Evolutionary conservation across 768 basidiomycete genomes (phyloP).

Genomic region (Xerocomellus amylosporus): DNA sequence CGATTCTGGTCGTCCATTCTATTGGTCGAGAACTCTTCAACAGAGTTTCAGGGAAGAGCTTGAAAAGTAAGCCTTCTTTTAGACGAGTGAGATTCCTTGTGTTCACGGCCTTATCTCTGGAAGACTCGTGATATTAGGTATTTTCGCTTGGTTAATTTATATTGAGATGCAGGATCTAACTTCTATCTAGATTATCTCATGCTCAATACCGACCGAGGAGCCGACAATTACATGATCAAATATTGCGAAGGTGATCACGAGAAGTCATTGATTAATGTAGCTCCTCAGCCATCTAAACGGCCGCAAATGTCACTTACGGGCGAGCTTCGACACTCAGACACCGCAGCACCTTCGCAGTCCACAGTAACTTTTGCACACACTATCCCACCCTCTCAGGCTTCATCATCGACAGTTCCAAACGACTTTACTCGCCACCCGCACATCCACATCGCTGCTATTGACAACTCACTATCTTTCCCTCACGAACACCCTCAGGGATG

Average conservation of each 20-base stretch:
- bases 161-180: constrained; percentile 2
- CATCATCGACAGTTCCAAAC: constrained; percentile 32
- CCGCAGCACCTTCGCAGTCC: constrained; percentile 37
- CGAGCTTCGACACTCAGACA: constrained; percentile 55
- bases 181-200: constrained; percentile 71
- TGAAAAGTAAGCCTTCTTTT: constrained; percentile 61
- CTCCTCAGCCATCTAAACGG: constrained; percentile 65
- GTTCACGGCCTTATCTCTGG: constrained; percentile 7
- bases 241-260: constrained; percentile 82
- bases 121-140: constrained; percentile 83
- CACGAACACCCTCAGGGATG: constrained; percentile 84
- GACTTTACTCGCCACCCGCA: constrained; percentile 66
- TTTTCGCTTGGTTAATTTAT: neutral
- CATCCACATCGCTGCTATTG: constrained; percentile 90
- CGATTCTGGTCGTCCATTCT: constrained; percentile 61
- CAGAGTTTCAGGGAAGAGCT: constrained; percentile 83
- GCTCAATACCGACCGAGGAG: constrained; percentile 85
- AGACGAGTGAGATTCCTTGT: neutral
- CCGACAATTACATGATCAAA: constrained; percentile 93
- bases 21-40: constrained; percentile 79
- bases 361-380: constrained; percentile 39
- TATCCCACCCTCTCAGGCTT: constrained; percentile 36
- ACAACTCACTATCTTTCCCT: constrained; percentile 90
- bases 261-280: constrained; percentile 73
- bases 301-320: constrained; percentile 73